phyloP scores from a whole-genome alignment of 2,329 filamentous ascomycete genomes.

The Trichoderma asperellum region DNA sequence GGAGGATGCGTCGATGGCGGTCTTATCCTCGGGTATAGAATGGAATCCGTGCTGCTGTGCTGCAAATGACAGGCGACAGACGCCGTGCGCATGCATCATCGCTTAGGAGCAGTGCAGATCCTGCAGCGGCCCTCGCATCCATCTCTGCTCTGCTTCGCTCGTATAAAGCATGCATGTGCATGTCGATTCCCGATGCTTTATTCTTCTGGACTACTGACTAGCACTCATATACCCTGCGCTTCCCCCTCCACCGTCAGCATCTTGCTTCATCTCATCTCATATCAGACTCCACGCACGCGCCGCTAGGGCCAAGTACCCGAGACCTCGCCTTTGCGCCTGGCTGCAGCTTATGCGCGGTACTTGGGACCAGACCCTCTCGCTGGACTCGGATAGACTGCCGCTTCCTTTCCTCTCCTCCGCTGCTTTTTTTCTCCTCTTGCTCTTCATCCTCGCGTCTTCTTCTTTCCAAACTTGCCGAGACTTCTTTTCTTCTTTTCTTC shows the following conservation, averaged over 20 bases:
- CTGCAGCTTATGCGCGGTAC: neutral
- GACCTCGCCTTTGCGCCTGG: neutral
- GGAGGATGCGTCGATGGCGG: neutral
- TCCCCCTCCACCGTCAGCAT: constrained; percentile 8
- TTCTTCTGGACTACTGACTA: neutral
- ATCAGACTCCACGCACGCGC: constrained; percentile 8
- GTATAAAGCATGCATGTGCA: neutral
- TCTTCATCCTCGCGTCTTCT: constrained; percentile 7
- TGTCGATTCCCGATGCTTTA: neutral
- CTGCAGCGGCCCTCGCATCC: neutral
- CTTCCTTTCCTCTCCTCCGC: neutral
- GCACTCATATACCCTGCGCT: neutral
- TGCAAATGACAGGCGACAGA: neutral
- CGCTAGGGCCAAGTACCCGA: neutral
- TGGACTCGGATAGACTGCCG: neutral
- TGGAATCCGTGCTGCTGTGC: neutral
- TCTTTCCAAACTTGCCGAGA: neutral
- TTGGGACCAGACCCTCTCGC: neutral
- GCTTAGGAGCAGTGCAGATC: neutral
- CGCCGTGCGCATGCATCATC: neutral
- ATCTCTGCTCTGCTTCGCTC: neutral
- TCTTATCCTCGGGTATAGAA: neutral
- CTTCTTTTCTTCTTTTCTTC: neutral
- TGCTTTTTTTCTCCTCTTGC: constrained; percentile 9
- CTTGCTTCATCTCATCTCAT: constrained; percentile 12